These are phyloP conservation scores for Gardenia jasminoides DNA, from an alignment of 257 asterid genomes.

Conservation along the genomic window DNA sequence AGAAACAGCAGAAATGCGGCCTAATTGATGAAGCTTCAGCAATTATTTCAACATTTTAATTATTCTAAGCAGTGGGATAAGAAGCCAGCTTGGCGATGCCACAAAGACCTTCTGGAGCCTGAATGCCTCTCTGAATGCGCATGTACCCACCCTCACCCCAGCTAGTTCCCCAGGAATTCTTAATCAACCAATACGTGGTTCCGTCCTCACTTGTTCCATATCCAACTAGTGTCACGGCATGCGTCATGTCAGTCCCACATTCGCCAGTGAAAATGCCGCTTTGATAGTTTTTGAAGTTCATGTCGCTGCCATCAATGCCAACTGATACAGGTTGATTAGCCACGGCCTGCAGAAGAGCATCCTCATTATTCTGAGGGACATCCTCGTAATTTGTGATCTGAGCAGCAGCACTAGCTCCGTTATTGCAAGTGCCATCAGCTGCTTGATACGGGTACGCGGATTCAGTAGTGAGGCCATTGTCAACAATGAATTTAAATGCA, in stretches of 20 bases:
- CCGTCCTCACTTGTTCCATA: conserved; percentile 25
- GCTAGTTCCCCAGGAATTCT: conserved; percentile 38
- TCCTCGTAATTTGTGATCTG: conserved; percentile 26
- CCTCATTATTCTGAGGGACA: conserved; percentile 33
- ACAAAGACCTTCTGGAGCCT: conserved; percentile 30
- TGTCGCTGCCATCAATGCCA: conserved; percentile 33
- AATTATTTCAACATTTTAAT: background rate
- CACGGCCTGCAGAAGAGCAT: conserved; percentile 31
- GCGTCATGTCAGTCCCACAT: conserved; percentile 34
- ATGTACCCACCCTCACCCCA: conserved; percentile 37
- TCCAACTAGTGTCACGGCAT: conserved; percentile 35
- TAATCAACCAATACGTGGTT: conserved; percentile 32
- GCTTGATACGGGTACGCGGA: conserved; percentile 33
- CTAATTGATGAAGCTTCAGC: background rate
- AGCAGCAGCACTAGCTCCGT: conserved; percentile 30
- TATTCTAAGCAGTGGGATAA: background rate
- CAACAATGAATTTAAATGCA: conserved; percentile 2
- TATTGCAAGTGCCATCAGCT: conserved; percentile 26
- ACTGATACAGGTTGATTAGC: conserved; percentile 41
- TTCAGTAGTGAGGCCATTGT: conserved; percentile 15
- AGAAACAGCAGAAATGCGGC: background rate
- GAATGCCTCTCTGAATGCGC: conserved; percentile 24
- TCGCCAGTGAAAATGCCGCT: conserved; percentile 36
- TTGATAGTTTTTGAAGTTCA: conserved; percentile 27
- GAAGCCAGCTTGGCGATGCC: conserved; percentile 39